phyloP scores from a whole-genome alignment of 1,284 basidiomycete genomes.

The Laetiporus sulphureus region DNA sequence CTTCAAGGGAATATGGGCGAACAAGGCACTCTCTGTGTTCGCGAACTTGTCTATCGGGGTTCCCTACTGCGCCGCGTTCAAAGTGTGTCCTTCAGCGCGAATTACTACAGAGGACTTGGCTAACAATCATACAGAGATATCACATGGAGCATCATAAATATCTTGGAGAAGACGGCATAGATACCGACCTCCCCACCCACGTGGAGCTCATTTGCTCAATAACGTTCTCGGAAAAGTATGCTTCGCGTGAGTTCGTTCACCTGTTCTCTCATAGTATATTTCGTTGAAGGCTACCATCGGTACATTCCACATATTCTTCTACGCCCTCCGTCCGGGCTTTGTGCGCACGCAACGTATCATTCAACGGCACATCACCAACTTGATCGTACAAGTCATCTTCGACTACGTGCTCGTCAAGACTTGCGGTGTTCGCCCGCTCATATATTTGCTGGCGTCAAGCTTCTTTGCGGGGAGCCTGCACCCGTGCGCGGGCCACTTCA shows the following conservation, averaged over 20 bases:
- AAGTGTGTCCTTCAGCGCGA: conserved; percentile 41
- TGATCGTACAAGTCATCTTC: conserved; percentile 65
- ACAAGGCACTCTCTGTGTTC: conserved; percentile 85
- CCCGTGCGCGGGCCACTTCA: conserved; percentile 95
- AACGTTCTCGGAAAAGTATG: conserved; percentile 98
- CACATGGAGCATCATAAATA: conserved; percentile 95
- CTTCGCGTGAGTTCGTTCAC: conserved; percentile 67
- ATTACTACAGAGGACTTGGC: not conserved
- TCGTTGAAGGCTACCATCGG: conserved; percentile 32
- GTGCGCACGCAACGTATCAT: conserved; percentile 82
- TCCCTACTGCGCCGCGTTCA: conserved; percentile 95
- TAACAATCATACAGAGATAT: conserved; percentile 51
- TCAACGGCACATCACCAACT: conserved; percentile 80
- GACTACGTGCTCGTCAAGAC: conserved; percentile 60
- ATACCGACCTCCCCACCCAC: conserved; percentile 88
- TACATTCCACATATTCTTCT: conserved; percentile 98
- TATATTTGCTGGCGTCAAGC: conserved; percentile 83
- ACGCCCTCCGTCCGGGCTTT: conserved; percentile 94
- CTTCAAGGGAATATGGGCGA: conserved; percentile 78
- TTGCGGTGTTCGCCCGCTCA: conserved; percentile 59
- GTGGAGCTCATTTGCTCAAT: conserved; percentile 85
- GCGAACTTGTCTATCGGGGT: conserved; percentile 92
- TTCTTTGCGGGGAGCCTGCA: conserved; percentile 96
- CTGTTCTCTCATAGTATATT: not conserved
- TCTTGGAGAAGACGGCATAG: conserved; percentile 93